Base-by-base conservation (phyloP, 202 grass and related monocot species). In the Carex arenaria region DNA sequence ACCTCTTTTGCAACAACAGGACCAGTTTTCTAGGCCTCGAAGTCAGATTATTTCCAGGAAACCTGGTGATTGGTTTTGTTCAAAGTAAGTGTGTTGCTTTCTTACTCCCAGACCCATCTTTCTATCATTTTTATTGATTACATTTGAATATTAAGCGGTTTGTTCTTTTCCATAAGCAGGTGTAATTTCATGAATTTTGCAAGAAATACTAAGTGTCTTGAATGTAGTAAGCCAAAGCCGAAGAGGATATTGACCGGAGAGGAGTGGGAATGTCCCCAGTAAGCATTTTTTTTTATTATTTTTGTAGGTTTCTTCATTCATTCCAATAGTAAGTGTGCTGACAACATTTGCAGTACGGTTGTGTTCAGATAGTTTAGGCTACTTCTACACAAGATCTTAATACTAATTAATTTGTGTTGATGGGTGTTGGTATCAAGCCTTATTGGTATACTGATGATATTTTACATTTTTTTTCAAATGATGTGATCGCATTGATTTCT, bases 181-280 rank as follows among this genome's bases (percentile, higher is more conserved):
- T 99, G 96, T 88, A 90, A 84, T 55, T 99, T 95, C 86, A 96
- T 95, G 96, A 99, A 95, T 71, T 95, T 95, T 82, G 93, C 93
- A 61, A 92, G 88, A 83, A 99, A 95, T 72, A 78, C 49, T 11
- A 89, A 86, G 83, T 99, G 96, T 54, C 91, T 99, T 83, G 91
- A 95, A 87, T 99, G 96, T 56, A 94, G 85, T 51, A 89, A 95
- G 76, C 83, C 80, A 61, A 82, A 90, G 22, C 91, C 91, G 87
- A 99, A 92, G 49, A 95, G 89, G 85, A 82, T 88, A 51, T 80
- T 93, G 80, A 89, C 87, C 83, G 96, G 91, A 83, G 87, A 86
- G 91, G 93, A 99, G 80, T 99, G 96, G 96, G 96, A 92, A 85
- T 99, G 96, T 78, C 93, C 93, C 69, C 93, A 95, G 96, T 99